Evolutionary conservation across 805 yeast species (phyloP).

Genomic region (Cyberlindnera galapagoensis): DNA sequence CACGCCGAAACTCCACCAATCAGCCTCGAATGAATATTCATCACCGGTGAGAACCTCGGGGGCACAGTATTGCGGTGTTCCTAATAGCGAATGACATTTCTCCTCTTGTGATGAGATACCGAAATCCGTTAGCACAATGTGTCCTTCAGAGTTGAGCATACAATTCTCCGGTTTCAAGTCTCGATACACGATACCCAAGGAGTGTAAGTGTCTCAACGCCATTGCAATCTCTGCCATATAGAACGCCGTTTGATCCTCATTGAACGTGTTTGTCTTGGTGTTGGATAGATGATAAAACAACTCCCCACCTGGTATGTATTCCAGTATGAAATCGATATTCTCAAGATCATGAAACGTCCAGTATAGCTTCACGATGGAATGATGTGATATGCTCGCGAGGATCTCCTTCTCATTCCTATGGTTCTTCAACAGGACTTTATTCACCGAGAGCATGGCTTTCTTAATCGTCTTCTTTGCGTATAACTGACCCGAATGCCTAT

Average conservation of each 20-base stretch:
- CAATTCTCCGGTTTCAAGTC: constrained; percentile 91
- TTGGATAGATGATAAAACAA: constrained; percentile 39
- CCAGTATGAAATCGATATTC: constrained; percentile 68
- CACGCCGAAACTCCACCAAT: constrained; percentile 91
- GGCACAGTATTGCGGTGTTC: constrained; percentile 53
- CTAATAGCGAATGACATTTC: constrained; percentile 33
- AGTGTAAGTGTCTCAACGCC: constrained; percentile 71
- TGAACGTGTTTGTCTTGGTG: constrained; percentile 34
- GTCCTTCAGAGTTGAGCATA: constrained; percentile 69
- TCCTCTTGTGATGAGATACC: constrained; percentile 52
- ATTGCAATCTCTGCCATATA: constrained; percentile 77
- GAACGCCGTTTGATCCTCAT: constrained; percentile 65
- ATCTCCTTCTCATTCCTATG: constrained; percentile 77
- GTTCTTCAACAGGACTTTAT: constrained; percentile 48
- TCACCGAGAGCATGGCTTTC: constrained; percentile 70
- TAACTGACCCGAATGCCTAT: constrained; percentile 48
- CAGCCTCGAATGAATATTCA: constrained; percentile 72
- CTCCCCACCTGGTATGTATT: constrained; percentile 89
- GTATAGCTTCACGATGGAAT: constrained; percentile 73
- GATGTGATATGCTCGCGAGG: constrained; percentile 64
- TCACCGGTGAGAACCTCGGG: constrained; percentile 84
- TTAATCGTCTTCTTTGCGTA: constrained; percentile 84
- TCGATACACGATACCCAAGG: constrained; percentile 76
- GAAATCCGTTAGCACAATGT: constrained; percentile 78
- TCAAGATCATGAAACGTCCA: constrained; percentile 79